Evolutionary conservation across 768 basidiomycete genomes (phyloP), one percentile per base, ranked within the genome.

Genomic region (Phanerochaete sordida): DNA sequence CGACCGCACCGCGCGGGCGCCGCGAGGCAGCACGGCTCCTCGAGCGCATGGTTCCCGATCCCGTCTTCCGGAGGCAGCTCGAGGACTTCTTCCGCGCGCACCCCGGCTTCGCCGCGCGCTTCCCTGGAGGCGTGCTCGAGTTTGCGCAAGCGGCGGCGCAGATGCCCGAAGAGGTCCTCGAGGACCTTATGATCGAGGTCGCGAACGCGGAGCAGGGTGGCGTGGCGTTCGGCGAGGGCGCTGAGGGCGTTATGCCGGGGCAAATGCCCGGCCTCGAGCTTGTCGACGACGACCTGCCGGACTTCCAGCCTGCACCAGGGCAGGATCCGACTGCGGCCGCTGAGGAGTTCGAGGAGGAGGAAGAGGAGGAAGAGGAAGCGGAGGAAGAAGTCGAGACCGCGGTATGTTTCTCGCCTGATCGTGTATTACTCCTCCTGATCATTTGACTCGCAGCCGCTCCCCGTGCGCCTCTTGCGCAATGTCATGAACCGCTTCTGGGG

Each of bases 111-210:
- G 79, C 77, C 16, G 77, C 76, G 33, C 80, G 82, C 61, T 83
- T 89, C 59, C 87, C 83, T 0, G 88, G 84, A 0, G 88, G 88
- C 1, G 71, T 87, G n/a, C 72, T 84, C 23, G 82, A 87, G 66
- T 84, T 89, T 63, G 80, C 81, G 23, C 82, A 85, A 68, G 72
- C 79, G 68, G 74, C 82, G 43, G 82, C 70, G 33, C 66, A 74
- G 63, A 58, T 70, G 50, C 70, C 68, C 6, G 68, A 68, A 23
- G 79, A 85, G 63, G 73, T 82, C 61, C 78, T 90, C 58, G 79
- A 87, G 51, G 84, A 85, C 57, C 54, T 89, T 67, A 78, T 88
- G 79, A 51, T 84, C 49, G 77, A 70, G 26, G 75, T 78, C 11
- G 80, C 74, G 37, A 49, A 58, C 48, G 73, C 75, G 69, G n/a